Conservation (phyloP, 2,329 filamentous ascomycete species). For the Fusarium sp. region DNA sequence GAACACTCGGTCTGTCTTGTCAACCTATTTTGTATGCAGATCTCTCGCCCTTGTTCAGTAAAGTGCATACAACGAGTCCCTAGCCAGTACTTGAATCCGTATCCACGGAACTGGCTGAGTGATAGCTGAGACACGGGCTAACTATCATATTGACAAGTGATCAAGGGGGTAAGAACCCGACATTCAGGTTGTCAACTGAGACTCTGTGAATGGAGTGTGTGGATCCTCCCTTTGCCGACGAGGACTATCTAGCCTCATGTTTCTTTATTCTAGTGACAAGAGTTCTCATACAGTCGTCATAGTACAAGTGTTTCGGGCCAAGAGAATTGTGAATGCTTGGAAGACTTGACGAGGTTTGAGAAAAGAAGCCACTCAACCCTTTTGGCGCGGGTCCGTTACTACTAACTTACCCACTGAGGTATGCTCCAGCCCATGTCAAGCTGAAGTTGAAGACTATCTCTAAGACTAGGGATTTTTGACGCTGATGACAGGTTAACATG, state of each 20-base stretch:
- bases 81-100: constrained; percentile 9
- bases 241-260: constrained; percentile 14
- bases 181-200: constrained; percentile 40
- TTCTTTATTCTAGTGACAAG: constrained; percentile 8
- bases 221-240: constrained; percentile 27
- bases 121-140: constrained; percentile 29
- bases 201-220: constrained; percentile 20
- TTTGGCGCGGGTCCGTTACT: constrained; percentile 1
- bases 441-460: constrained; percentile 14
- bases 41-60: constrained; percentile 26
- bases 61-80: neutral
- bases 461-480: constrained; percentile 8
- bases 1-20: constrained; percentile 15
- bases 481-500: constrained; percentile 16
- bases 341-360: constrained; percentile 13
- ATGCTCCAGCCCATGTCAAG: constrained; percentile 22
- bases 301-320: constrained; percentile 7
- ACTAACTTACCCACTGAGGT: constrained; percentile 1
- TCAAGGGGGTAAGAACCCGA: constrained; percentile 30
- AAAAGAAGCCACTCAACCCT: constrained; percentile 28
- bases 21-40: constrained; percentile 14
- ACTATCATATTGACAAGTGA: constrained; percentile 31
- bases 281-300: neutral
- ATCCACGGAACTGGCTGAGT: constrained; percentile 39
- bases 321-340: constrained; percentile 5